These are phyloP conservation scores for Komagataella ulmi DNA, from an alignment of 805 yeast genomes.

Conservation along the genomic window DNA sequence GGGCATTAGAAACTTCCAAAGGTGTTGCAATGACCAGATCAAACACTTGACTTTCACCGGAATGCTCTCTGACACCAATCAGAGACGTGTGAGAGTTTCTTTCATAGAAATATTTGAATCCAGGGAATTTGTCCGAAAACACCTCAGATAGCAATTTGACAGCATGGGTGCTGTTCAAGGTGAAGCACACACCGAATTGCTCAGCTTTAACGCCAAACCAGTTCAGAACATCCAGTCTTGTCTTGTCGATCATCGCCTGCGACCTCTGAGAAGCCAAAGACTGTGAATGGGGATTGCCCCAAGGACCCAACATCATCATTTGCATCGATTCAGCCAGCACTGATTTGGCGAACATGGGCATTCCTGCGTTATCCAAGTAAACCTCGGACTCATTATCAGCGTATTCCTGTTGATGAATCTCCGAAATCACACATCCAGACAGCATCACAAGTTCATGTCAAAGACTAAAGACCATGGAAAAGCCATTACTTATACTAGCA, in stretches of 20 bases:
- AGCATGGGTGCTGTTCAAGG: slow-evolving; percentile 26
- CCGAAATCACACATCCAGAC: neutral
- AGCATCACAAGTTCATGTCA: neutral
- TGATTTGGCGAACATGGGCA: slow-evolving; percentile 19
- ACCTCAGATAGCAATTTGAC: slow-evolving; percentile 20
- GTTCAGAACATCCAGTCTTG: slow-evolving; percentile 16
- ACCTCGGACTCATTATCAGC: slow-evolving; percentile 18
- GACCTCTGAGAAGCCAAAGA: slow-evolving; percentile 19
- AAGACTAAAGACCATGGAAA: neutral
- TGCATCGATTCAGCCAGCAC: slow-evolving; percentile 13
- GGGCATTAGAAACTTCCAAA: neutral
- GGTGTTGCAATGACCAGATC: slow-evolving; percentile 3
- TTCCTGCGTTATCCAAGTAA: slow-evolving; percentile 31
- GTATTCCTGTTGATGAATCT: neutral
- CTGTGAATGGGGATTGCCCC: slow-evolving; percentile 29
- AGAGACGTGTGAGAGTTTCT: slow-evolving; percentile 27
- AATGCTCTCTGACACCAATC: slow-evolving; percentile 21
- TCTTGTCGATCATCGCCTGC: slow-evolving; percentile 10
- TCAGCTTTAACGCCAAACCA: slow-evolving; percentile 21
- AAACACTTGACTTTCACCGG: slow-evolving; percentile 6
- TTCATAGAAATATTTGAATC: slow-evolving; percentile 14
- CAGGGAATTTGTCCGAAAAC: slow-evolving; percentile 10
- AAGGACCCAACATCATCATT: slow-evolving; percentile 10
- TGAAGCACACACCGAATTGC: slow-evolving; percentile 24
- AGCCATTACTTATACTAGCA: neutral